phyloP scores from a whole-genome alignment of 805 yeast species.

The Sugiyamaella americana region DNA sequence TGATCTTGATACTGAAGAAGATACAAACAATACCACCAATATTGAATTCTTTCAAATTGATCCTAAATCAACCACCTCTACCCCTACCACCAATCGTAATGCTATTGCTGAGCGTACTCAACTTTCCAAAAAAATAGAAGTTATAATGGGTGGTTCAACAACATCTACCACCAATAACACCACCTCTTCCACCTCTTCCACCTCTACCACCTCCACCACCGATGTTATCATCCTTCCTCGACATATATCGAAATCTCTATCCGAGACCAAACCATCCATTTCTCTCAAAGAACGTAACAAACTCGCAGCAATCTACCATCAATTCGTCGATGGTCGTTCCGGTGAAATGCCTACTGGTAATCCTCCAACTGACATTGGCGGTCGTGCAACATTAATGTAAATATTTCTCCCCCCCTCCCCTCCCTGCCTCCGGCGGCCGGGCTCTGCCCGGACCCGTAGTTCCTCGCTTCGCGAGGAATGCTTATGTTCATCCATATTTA shows the following conservation, averaged over 20 bases:
- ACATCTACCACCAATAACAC: constrained; percentile 5
- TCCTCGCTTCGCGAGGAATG: no score
- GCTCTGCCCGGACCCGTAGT: no score
- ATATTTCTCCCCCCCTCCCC: constrained; percentile 1
- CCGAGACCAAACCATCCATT: constrained; percentile 85
- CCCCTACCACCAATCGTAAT: neutral
- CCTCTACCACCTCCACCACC: constrained; percentile 14
- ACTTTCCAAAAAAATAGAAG: constrained; percentile 18
- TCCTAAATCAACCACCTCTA: constrained; percentile 5
- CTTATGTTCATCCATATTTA: no score
- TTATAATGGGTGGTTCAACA: constrained; percentile 9
- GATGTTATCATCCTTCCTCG: constrained; percentile 43
- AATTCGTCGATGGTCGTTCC: constrained; percentile 70
- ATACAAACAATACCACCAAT: constrained; percentile 7
- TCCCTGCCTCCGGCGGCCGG: no score
- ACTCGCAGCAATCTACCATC: constrained; percentile 55
- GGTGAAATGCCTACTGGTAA: constrained; percentile 87
- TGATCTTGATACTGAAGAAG: constrained; percentile 13
- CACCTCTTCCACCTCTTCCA: constrained; percentile 5
- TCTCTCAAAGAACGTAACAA: constrained; percentile 64
- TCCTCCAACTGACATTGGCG: constrained; percentile 76
- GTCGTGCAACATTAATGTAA: constrained; percentile 75
- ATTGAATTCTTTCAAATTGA: constrained; percentile 42
- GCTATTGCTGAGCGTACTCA: constrained; percentile 6
- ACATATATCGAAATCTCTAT: constrained; percentile 57